Evolutionary conservation across 2,329 filamentous ascomycete species (phyloP).

Genomic region (Knufia fluminis): DNA sequence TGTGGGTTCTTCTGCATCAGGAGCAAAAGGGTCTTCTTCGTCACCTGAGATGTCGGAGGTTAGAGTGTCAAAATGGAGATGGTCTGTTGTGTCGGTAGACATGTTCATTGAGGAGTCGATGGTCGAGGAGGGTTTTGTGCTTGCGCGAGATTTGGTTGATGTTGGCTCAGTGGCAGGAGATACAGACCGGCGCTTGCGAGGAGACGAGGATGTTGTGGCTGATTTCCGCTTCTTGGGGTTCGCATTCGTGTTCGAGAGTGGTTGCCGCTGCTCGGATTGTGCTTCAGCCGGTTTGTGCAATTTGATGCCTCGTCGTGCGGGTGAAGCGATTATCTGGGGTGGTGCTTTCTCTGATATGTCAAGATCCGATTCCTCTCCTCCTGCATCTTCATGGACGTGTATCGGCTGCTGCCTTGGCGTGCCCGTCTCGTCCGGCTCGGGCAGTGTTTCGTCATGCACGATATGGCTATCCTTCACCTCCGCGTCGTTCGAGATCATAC

Average conservation of each 20-base stretch:
- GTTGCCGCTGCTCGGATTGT: neutral
- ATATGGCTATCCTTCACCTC: conserved; percentile 6
- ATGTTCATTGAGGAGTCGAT: conserved; percentile 10
- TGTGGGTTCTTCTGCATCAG: conserved; percentile 11
- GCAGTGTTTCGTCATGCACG: conserved; percentile 1
- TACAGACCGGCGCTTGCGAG: conserved; percentile 5
- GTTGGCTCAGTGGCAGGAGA: conserved; percentile 4
- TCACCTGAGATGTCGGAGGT: conserved; percentile 23
- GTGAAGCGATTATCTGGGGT: conserved; percentile 15
- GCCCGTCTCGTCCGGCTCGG: conserved; percentile 3
- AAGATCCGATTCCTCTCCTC: conserved; percentile 12
- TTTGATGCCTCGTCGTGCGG: conserved; percentile 17
- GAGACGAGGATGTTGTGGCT: conserved; percentile 2
- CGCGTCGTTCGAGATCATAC: conserved; percentile 9
- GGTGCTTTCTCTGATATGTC: conserved; percentile 13
- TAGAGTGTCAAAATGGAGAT: conserved; percentile 16
- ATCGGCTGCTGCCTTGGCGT: neutral
- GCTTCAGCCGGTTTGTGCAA: conserved; percentile 12
- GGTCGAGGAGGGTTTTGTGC: conserved; percentile 9
- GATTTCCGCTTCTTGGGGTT: conserved; percentile 7
- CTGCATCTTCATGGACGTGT: conserved; percentile 2
- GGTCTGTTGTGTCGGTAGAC: conserved; percentile 25
- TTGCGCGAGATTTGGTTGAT: neutral
- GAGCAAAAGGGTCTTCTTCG: conserved; percentile 21
- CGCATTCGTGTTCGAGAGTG: conserved; percentile 13